Conservation (phyloP, 805 yeast genomes). For the Kluyveromyces starmeri region DNA sequence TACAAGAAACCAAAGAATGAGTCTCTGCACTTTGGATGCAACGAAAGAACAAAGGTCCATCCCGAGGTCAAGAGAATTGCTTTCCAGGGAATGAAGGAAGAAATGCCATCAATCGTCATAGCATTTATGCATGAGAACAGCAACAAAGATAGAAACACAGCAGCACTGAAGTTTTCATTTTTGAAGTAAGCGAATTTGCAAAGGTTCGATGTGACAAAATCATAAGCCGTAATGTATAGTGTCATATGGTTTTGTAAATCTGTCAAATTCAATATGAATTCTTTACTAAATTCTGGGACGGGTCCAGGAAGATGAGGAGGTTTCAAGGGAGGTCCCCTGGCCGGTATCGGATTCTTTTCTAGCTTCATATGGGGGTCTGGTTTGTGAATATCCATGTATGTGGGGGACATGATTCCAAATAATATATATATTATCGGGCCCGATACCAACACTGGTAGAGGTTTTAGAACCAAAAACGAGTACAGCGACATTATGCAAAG, state of each 20-base stretch:
- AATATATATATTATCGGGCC: slow-evolving; percentile 49
- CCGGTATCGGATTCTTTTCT: slow-evolving; percentile 36
- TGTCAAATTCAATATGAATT: slow-evolving; percentile 67
- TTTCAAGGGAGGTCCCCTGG: slow-evolving; percentile 43
- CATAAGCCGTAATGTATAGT: slow-evolving; percentile 53
- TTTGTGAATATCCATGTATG: slow-evolving; percentile 51
- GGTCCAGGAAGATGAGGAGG: slow-evolving; percentile 53
- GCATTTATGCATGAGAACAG: slow-evolving; percentile 26
- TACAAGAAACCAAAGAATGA: slow-evolving; percentile 38
- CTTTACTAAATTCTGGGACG: slow-evolving; percentile 68
- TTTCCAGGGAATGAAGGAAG: slow-evolving; percentile 31
- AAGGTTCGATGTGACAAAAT: slow-evolving; percentile 41
- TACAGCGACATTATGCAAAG: slow-evolving; percentile 43
- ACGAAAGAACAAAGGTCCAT: slow-evolving; percentile 39
- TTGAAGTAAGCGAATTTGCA: slow-evolving; percentile 53
- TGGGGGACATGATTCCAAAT: slow-evolving; percentile 56
- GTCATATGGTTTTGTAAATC: slow-evolving; percentile 79
- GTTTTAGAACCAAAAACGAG: slow-evolving; percentile 51
- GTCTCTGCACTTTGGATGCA: slow-evolving; percentile 50
- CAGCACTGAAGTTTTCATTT: slow-evolving; percentile 50
- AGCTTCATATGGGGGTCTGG: slow-evolving; percentile 39
- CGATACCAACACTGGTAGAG: slow-evolving; percentile 40
- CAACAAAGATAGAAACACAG: slow-evolving; percentile 37
- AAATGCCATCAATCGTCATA: slow-evolving; percentile 22
- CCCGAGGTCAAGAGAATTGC: slow-evolving; percentile 30